phyloP scores from a whole-genome alignment of 2,329 filamentous ascomycete genomes.

The Neonectria punicea region DNA sequence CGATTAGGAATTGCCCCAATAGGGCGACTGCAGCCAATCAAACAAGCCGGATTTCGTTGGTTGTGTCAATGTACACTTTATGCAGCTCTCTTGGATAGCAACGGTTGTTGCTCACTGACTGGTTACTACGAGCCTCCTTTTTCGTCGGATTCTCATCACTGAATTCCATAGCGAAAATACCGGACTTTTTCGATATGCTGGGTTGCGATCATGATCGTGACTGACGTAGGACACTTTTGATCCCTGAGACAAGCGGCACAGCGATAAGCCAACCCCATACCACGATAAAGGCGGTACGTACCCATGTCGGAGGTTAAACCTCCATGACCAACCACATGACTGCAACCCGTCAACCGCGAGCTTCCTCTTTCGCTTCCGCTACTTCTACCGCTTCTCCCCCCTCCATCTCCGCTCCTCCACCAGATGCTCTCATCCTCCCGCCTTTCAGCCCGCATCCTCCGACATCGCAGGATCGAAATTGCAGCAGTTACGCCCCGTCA shows the following conservation, averaged over 20 bases:
- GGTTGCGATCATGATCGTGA: not conserved
- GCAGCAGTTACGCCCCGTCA: conserved; percentile 8
- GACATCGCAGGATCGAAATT: conserved; percentile 25
- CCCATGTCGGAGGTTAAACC: conserved; percentile 9
- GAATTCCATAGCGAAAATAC: not conserved
- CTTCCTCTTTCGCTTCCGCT: conserved; percentile 25
- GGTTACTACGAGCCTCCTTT: not conserved
- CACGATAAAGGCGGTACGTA: conserved; percentile 32
- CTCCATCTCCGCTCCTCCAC: conserved; percentile 15
- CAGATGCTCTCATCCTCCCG: conserved; percentile 37
- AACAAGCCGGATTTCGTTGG: not conserved
- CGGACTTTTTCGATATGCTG: not conserved
- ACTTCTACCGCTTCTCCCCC: conserved; percentile 15
- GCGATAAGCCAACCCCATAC: conserved; percentile 6
- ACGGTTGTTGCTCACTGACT: not conserved
- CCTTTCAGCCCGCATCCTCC: conserved; percentile 27
- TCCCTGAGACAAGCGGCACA: not conserved
- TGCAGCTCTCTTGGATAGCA: not conserved
- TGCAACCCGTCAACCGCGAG: conserved; percentile 19
- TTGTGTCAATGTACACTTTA: not conserved
- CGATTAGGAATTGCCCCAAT: not conserved
- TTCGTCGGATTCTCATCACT: not conserved
- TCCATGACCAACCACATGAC: conserved; percentile 21
- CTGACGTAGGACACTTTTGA: not conserved
- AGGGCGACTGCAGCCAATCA: not conserved